Evolutionary conservation across 2,329 filamentous ascomycete species (phyloP), one percentile per base, ranked within the genome.

Genomic region (Septoria linicola): DNA sequence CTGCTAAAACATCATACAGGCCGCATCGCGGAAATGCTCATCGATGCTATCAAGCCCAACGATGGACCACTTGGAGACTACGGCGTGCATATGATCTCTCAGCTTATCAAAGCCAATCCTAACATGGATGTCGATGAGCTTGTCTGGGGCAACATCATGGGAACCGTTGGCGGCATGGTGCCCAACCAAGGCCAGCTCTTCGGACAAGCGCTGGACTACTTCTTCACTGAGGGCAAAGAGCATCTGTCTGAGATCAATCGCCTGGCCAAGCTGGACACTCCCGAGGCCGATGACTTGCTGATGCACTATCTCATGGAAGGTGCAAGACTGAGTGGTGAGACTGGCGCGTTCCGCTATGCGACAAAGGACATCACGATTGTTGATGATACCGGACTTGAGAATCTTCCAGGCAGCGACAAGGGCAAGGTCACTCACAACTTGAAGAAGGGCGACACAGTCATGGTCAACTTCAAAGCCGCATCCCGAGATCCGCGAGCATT

Each of bases 131-230:
- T 74, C 4, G 68, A 77, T 20, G 72, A 79, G 16, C 70, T 82
- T 20, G 78, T 81, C 23, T 80, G 76, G 75, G 76, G 76, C 34
- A 76, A 82, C 48, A 76, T 83, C 47, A 71, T 83, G 35, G 79
- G 79, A 25, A 81, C 80, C 0, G 78, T 78, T 1, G 78, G 76
- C 20, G 77, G 77, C 31, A 77, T 79, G 68, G 77, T 80, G 3
- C 71, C 76, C 2, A 81, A 80, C 50, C 80, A 82, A 60, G 78
- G 76, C 6, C 78, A 81, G 52, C 73, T 82, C 17, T 81, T 82
- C 59, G 76, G 71, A 0, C 80, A 82, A 56, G 78, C 73, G 20
- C 63, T 83, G 41, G 80, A 82, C 59, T 80, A 76, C 62, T 82
- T 80, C 64, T 70, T 83, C 39, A 72, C 72, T 3, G 51, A 54